Evolutionary conservation across 2,329 filamentous ascomycete species (phyloP), one percentile per base, ranked within the genome.

Genomic region (Scedosporium minutisporum): DNA sequence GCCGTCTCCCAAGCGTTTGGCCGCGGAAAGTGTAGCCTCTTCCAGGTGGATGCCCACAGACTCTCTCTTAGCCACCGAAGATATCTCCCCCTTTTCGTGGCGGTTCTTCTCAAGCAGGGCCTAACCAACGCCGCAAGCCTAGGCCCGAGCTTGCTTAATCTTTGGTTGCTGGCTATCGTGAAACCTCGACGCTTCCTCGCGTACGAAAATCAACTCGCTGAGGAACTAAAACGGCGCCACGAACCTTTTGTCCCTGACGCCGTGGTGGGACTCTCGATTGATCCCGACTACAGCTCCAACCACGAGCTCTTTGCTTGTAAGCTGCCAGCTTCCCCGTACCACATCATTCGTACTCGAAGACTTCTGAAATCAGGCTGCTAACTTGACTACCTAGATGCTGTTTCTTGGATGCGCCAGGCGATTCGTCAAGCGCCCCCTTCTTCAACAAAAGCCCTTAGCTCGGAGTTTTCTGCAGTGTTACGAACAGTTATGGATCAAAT

Each of bases 161-260:
- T 85, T n/a, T 86, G 84, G 79, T 66, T 82, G 51, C 67, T 80
- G 21, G 76, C 78, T 6, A 72, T 86, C 57, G 76, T 79, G 51
- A 83, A 82, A 66, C 82, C 84, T 4, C 71, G 67, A 3, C 68
- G 71, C 48, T 76, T 74, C 23, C 65, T 83, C 14, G 73, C 70
- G 4, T 82, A 81, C 65, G 82, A 85, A 67, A 77, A 78, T 64
- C 73, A 75, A 23, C 74, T 86, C 4, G 82, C 77, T 4, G 74
- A 78, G 62, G 72, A 78, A 29, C 70, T 85, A 58, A 73, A 75
- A 63, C 71, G 69, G 6, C 75, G 74, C 44, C 73, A 73, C 2
- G 71, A 79, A 21, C 71, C 72, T 0, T 82, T 80, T 66, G 65
- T 85, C 2, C 74, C 76, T 2, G 70, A 76, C 18, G 73, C 73